phyloP scores from a whole-genome alignment of 148 eudicot species.

The Rhododendron simsii region DNA sequence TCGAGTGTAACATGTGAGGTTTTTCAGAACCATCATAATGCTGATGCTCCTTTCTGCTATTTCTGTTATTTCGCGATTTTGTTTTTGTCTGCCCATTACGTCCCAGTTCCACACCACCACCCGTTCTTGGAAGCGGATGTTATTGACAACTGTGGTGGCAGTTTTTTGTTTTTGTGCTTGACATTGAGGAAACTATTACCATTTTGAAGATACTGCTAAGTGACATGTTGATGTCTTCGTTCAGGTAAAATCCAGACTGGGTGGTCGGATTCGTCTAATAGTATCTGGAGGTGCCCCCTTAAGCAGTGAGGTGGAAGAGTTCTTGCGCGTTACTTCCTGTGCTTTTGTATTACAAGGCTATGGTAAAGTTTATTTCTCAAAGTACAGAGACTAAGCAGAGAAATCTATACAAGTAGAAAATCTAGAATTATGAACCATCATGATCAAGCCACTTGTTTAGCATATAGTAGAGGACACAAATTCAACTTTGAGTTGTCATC shows the following conservation, averaged over 20 bases:
- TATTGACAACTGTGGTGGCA: neutral
- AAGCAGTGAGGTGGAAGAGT: constrained; percentile 91
- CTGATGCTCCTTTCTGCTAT: neutral
- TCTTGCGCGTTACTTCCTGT: constrained; percentile 84
- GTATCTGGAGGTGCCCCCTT: constrained; percentile 93
- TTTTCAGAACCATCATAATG: neutral
- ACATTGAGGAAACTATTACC: neutral
- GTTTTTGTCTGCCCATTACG: neutral
- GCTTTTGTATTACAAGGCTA: constrained; percentile 93
- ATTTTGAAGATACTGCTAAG: neutral
- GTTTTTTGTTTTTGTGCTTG: neutral
- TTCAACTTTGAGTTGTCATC: neutral
- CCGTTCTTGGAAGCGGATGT: neutral
- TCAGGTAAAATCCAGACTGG: constrained; percentile 72
- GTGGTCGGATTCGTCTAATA: constrained; percentile 75
- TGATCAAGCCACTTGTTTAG: neutral
- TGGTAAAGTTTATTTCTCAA: constrained; percentile 41
- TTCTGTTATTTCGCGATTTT: neutral
- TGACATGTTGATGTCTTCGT: constrained; percentile 1
- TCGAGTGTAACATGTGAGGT: neutral
- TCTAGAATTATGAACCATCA: neutral
- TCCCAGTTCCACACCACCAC: neutral
- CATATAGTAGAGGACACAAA: neutral
- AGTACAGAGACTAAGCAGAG: neutral
- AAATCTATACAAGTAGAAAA: neutral